Conservation (phyloP, 176 grass and related monocot species). For the Pontederia crassipes region DNA sequence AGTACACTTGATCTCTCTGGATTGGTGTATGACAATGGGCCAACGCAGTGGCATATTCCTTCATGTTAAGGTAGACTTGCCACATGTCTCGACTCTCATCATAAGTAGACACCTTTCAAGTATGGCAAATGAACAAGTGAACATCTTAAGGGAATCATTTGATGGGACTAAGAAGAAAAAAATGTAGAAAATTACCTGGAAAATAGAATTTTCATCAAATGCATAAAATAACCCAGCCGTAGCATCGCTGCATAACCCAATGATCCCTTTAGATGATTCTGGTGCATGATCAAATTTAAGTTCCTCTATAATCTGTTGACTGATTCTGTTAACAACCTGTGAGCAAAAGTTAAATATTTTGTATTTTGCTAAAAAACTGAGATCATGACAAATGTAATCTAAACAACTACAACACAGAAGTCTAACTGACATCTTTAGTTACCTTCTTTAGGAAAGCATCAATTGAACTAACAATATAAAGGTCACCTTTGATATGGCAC, state of each 20-base stretch:
- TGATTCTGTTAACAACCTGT: conserved; percentile 97
- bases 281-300: conserved; percentile 57
- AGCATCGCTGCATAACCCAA: conserved; percentile 87
- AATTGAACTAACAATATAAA: too few relatives aligned
- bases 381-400: too few relatives aligned
- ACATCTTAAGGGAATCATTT: neutral
- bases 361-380: neutral
- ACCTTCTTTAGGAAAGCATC: too few relatives aligned
- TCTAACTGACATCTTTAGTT: too few relatives aligned
- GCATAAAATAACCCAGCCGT: conserved; percentile 84
- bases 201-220: conserved; percentile 91
- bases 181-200: conserved; percentile 47
- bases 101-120: conserved; percentile 49
- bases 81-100: conserved; percentile 97
- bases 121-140: neutral
- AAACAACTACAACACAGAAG: too few relatives aligned
- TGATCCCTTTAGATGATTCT: conserved; percentile 74
- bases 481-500: too few relatives aligned
- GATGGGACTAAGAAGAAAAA: neutral
- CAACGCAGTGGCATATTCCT: conserved; percentile 72
- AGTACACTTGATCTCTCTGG: conserved; percentile 84
- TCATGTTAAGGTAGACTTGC: conserved; percentile 89
- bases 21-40: conserved; percentile 66
- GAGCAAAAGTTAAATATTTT: conserved; percentile 3
- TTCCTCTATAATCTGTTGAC: conserved; percentile 76